Evolutionary conservation across 148 eudicot species (phyloP).

Genomic region (Nyssa sinensis): DNA sequence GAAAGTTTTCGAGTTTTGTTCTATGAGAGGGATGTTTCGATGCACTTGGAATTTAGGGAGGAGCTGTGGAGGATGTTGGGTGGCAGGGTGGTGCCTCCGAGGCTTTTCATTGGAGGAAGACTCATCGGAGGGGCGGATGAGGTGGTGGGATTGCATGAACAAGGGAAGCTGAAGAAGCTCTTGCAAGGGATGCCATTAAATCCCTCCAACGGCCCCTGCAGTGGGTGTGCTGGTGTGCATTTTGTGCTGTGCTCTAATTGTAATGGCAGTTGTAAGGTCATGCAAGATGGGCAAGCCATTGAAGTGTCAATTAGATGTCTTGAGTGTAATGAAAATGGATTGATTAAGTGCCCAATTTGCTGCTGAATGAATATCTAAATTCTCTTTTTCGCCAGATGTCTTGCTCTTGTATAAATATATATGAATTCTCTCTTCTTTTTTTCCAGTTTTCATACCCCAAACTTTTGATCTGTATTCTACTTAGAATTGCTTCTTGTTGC

Average conservation of each 20-base stretch:
- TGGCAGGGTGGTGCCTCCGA: constrained; percentile 58
- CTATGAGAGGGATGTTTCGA: constrained; percentile 71
- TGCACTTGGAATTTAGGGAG: constrained; percentile 66
- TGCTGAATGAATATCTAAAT: too few species aligned
- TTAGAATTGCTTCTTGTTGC: too few species aligned
- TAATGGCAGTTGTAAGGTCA: constrained; percentile 66
- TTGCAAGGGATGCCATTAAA: constrained; percentile 54
- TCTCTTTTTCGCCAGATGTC: too few species aligned
- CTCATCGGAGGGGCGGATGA: constrained; percentile 81
- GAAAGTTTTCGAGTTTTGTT: constrained; percentile 57
- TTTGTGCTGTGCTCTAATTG: constrained; percentile 68
- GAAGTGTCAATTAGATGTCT: constrained; percentile 37
- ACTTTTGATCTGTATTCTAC: too few species aligned
- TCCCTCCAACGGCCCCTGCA: constrained; percentile 48
- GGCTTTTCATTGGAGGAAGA: constrained; percentile 69
- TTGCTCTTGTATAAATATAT: too few species aligned
- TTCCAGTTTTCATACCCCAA: too few species aligned
- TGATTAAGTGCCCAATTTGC: constrained; percentile 76
- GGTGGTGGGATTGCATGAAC: constrained; percentile 64
- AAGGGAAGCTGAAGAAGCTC: constrained; percentile 52
- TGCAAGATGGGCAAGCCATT: too few species aligned
- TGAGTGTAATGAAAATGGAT: constrained; percentile 91
- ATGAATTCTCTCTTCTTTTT: too few species aligned
- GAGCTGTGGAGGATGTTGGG: constrained; percentile 74
- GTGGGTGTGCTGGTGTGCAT: constrained; percentile 62